A percentile compares a stretch with the other conserved stretches of the same genome.
phyloP scores from a whole-genome alignment of 306 rosid genomes.

The Cicer pinnatifidum region DNA sequence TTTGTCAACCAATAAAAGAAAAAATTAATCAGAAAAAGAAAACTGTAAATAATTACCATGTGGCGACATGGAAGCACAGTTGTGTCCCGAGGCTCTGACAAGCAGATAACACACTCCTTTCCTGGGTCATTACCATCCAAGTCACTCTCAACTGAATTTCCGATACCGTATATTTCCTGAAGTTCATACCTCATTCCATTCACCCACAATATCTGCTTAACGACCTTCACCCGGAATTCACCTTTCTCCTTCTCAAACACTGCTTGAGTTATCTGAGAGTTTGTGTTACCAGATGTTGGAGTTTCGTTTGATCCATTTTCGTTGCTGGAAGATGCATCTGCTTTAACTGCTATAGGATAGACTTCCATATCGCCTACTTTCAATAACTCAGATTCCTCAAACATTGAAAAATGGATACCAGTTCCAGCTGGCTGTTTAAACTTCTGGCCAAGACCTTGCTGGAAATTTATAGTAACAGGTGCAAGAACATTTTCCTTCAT shows the following conservation, averaged over 20 bases:
- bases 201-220: conserved; percentile 93
- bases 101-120: conserved; percentile 97
- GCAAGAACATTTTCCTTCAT: conserved; percentile 62
- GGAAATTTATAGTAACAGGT: conserved; percentile 72
- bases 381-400: conserved; percentile 74
- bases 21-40: conserved; percentile 19
- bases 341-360: conserved; percentile 86
- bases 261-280: conserved; percentile 92
- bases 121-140: conserved; percentile 86
- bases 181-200: conserved; percentile 83
- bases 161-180: conserved; percentile 96
- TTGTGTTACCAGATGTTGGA: conserved; percentile 48
- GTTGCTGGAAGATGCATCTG: conserved; percentile 64
- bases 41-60: conserved; percentile 78
- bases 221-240: conserved; percentile 73
- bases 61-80: conserved; percentile 98
- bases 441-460: conserved; percentile 94
- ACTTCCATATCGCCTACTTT: conserved; percentile 62
- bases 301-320: conserved; percentile 65
- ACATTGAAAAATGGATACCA: conserved; percentile 69
- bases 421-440: conserved; percentile 82
- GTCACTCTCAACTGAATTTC: conserved; percentile 84
- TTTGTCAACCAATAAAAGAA: conserved; percentile 16
- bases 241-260: conserved; percentile 92
- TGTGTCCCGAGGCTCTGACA: conserved; percentile 95